Percentiles rank a stretch among this genome's conserved stretches.
These are phyloP conservation scores for Claviceps arundinis DNA, from an alignment of 2,329 filamentous ascomycete species.

Conservation along the genomic window DNA sequence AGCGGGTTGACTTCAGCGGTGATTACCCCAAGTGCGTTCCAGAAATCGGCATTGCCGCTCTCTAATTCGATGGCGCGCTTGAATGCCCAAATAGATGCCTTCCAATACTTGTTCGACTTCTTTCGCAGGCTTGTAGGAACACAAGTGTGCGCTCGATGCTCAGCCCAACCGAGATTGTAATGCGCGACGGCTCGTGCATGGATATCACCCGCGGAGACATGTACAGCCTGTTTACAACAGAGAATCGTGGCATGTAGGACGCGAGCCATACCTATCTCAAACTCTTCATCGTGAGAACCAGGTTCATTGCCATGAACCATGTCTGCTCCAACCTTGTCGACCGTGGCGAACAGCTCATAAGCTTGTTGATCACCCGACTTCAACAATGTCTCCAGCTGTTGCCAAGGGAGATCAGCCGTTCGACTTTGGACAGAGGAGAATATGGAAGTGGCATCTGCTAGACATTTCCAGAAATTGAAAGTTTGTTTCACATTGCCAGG, in stretches of 20 bases:
- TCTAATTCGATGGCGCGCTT: conserved; percentile 94
- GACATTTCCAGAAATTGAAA: conserved; percentile 91
- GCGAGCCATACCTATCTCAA: conserved; percentile 38
- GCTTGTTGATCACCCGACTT: conserved; percentile 35
- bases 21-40: conserved; percentile 88
- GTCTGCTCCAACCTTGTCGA: conserved; percentile 48
- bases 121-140: conserved; percentile 39
- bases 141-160: conserved; percentile 66
- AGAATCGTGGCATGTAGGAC: conserved; percentile 63
- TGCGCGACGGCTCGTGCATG: conserved; percentile 92
- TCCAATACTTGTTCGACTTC: conserved; percentile 55
- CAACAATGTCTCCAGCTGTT: conserved; percentile 46
- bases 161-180: conserved; percentile 94
- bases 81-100: conserved; percentile 77
- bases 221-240: conserved; percentile 75
- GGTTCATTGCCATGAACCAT: conserved; percentile 31
- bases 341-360: conserved; percentile 50
- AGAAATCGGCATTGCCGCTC: conserved; percentile 87
- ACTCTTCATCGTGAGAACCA: conserved; percentile 32
- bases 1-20: conserved; percentile 76
- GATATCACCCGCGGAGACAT: conserved; percentile 56
- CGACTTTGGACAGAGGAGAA: conserved; percentile 68
- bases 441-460: conserved; percentile 77
- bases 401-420: conserved; percentile 46
- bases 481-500: conserved; percentile 49